Evolutionary conservation across 805 yeast species (phyloP), one percentile per base, ranked within the genome.

Genomic region (Blastobotrys attinorum): DNA sequence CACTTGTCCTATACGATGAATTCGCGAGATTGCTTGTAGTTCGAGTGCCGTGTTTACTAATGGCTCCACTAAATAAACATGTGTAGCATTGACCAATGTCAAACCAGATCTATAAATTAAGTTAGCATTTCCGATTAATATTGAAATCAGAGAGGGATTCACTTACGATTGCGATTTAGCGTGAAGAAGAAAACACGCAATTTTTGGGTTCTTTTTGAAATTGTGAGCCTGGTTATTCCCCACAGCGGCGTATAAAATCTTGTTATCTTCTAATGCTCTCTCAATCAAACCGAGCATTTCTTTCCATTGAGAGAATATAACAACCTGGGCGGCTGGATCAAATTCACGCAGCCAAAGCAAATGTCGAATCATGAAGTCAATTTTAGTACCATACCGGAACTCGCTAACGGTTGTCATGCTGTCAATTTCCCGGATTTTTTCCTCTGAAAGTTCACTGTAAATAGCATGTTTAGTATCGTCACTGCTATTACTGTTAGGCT

Each of bases 11-110:
- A 90, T 89, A 49, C 98, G 68, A 58, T 90, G 96, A 35, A 92
- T 79, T 49, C 98, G 73, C 40, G 94, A 85, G 43, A 89, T 83
- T 0, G 97, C 97, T 59, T 90, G 98, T 13, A 86, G 59, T 54
- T 92, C 97, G 39, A 88, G 69, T 2, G 95, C 82, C 1, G 89
- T 77, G 55, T 88, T 88, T 13, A 92, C 81, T 45, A 92, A 69
- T 1, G 98, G 97, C 63, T 92, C 98, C 60, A 97, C 84, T 3
- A 92, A 61, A 48, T 89, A 82, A 0, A 92, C 90, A 60, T 92
- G 96, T 2, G 84, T 83, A 0, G 98, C 97, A 66, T 90, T 90
- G 6, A 88, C 79, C 44, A 92, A 68, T 6, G 95, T 92, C 49
- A 92, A 67, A 0, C 98, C 98, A 11, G 96, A 66, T 2, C 63